Conservation (phyloP, 305 asterid species). For the Plantago lanceolata region DNA sequence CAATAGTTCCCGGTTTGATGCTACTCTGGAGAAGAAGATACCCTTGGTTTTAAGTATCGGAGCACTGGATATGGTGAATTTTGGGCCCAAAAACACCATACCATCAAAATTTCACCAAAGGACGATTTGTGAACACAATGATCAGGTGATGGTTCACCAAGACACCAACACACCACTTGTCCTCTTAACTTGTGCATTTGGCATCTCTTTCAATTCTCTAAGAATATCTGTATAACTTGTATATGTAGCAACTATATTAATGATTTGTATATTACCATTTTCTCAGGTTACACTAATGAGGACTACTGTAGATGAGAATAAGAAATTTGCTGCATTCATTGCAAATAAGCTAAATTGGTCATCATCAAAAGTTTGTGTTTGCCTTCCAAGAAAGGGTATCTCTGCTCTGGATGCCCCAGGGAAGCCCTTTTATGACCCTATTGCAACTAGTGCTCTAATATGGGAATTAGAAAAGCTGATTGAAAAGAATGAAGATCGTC, state of each 20-base stretch:
- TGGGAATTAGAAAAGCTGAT: slow-evolving; percentile 59
- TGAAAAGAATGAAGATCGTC: slow-evolving; percentile 50
- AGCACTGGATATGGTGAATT: slow-evolving; percentile 96
- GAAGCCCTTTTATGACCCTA: slow-evolving; percentile 69
- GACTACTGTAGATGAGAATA: slow-evolving; percentile 70
- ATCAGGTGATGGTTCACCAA: slow-evolving; percentile 52
- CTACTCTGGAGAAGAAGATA: slow-evolving; percentile 69
- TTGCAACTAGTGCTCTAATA: slow-evolving; percentile 66
- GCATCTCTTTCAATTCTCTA: background rate
- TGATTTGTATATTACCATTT: slow-evolving; percentile 19
- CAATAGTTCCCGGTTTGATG: slow-evolving; percentile 75
- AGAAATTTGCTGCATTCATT: slow-evolving; percentile 76
- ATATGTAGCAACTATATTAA: slow-evolving; percentile 2
- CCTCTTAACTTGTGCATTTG: slow-evolving; percentile 6
- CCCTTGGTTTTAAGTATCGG: slow-evolving; percentile 88
- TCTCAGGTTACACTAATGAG: slow-evolving; percentile 80
- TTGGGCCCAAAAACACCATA: slow-evolving; percentile 70
- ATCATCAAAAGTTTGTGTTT: slow-evolving; percentile 61
- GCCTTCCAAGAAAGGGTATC: slow-evolving; percentile 82
- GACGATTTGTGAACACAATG: slow-evolving; percentile 66
- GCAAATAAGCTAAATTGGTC: slow-evolving; percentile 75
- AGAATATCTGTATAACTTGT: slow-evolving; percentile 11
- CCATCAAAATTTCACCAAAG: slow-evolving; percentile 74
- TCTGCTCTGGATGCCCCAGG: slow-evolving; percentile 91
- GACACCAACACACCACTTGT: slow-evolving; percentile 12